These are phyloP conservation scores for Pseudogymnoascus verrucosus DNA, from an alignment of 2,329 filamentous ascomycete species.

Conservation along the genomic window DNA sequence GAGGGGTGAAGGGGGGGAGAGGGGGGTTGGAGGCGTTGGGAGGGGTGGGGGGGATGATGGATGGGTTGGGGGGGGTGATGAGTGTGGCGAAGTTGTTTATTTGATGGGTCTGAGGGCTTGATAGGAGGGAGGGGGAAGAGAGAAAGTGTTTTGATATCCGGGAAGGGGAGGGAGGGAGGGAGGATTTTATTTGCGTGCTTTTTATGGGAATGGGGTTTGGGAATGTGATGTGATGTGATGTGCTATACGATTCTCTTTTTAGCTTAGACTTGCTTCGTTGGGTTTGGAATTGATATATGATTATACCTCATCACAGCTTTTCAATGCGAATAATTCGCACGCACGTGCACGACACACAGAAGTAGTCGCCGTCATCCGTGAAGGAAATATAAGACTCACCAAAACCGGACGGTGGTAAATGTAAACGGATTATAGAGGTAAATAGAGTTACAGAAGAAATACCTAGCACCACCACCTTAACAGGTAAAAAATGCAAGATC, in stretches of 20 bases:
- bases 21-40: constrained; percentile 17
- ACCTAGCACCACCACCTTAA: neutral
- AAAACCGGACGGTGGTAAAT: neutral
- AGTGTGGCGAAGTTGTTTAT: constrained; percentile 29
- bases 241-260: neutral
- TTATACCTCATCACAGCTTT: neutral
- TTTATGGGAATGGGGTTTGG: neutral
- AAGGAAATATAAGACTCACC: neutral
- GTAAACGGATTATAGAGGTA: neutral
- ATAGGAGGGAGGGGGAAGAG: constrained; percentile 11
- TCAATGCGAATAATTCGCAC: neutral
- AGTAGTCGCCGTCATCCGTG: neutral
- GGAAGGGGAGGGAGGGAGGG: neutral
- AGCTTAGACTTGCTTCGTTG: neutral
- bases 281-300: neutral
- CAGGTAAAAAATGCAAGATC: neutral
- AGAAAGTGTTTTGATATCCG: neutral
- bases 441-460: neutral
- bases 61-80: constrained; percentile 22
- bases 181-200: neutral
- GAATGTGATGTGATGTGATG: neutral
- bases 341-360: neutral
- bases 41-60: constrained; percentile 19
- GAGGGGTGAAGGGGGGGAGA: constrained; percentile 17
- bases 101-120: too few relatives aligned